Base-by-base conservation (phyloP, 495 filamentous ascomycete species). In the Penicillium simplicissimum region DNA sequence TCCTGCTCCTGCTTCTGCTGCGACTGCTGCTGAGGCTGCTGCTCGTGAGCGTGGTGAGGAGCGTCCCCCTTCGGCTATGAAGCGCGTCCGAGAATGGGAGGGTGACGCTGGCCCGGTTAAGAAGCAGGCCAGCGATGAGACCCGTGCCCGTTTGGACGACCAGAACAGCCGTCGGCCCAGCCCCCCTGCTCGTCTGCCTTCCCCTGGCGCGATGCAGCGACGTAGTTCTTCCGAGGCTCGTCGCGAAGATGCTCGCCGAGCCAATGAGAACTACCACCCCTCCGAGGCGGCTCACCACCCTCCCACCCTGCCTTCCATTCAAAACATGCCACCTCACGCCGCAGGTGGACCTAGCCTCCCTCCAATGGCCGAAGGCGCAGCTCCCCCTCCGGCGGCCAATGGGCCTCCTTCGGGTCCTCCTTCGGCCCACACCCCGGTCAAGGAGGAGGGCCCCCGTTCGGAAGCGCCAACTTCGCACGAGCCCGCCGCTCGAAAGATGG, bases 241-340 rank as follows among this genome's bases (percentile, higher is more conserved):
- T 33, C 79, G 76, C 52, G 89, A 91, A 36, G 88, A 90, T 63
- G 83, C 88, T 63, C 85, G 87, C 37, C 86, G 88, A 36, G 78
- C 79, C 28, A 88, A 90, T 56, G 90, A 93, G 49, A 84, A 82
- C 49, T 96, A 96, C 64, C 90, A 96, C 65, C 93, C 93, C 7
- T 96, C 93, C 1, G 93, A 96, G 69, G 91, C 91, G 28, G 91
- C 93, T 6, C 93, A 96, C 74, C 93, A 96, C 68, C 89, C 90
- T 10, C 88, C 85, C 23, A 84, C 88, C 3, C 79, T 92, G 59
- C 85, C 88, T 15, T 85, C 88, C 17, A 87, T 90, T 61, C 88
- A 93, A 64, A 79, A 87, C 35, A 88, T 90, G 81, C 88, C 89
- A 56, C 84, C 84, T 35, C 86, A 85, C 19, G 49, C 74, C 38